These are phyloP conservation scores for Beta corolliflora DNA, from an alignment of 179 eudicot species.

Conservation along the genomic window DNA sequence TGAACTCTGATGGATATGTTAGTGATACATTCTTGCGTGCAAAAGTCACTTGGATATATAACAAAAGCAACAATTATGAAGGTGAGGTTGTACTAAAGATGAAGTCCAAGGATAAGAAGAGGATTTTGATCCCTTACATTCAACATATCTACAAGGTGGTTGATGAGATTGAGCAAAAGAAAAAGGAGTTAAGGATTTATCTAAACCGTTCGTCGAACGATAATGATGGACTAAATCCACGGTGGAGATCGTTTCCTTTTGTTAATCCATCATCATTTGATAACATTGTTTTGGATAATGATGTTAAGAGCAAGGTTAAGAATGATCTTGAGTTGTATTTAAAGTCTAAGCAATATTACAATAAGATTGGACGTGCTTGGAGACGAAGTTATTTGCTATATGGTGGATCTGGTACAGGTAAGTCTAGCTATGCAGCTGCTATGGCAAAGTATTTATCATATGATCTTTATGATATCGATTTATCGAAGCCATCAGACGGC, in stretches of 20 bases:
- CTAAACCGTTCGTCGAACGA: constrained; percentile 31
- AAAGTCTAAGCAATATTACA: constrained; percentile 67
- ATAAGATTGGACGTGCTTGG: constrained; percentile 76
- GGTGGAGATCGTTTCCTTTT: constrained; percentile 68
- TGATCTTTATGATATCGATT: constrained; percentile 64
- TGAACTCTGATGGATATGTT: constrained; percentile 46
- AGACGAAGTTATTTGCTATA: constrained; percentile 66
- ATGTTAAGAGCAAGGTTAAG: constrained; percentile 58
- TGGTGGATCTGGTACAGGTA: constrained; percentile 78
- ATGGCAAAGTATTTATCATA: constrained; percentile 62
- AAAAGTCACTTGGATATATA: constrained; percentile 48
- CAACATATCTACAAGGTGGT: constrained; percentile 55
- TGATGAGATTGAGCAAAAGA: constrained; percentile 58
- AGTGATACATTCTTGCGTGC: constrained; percentile 52
- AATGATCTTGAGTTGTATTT: constrained; percentile 62
- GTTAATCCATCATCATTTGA: constrained; percentile 74
- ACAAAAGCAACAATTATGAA: constrained; percentile 15
- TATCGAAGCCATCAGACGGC: constrained; percentile 43
- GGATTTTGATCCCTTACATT: constrained; percentile 54
- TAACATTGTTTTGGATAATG: constrained; percentile 57
- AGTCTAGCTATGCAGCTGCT: constrained; percentile 77
- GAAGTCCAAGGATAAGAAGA: constrained; percentile 52
- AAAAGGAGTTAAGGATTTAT: constrained; percentile 41
- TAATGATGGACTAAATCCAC: constrained; percentile 28
- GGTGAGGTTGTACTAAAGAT: constrained; percentile 48